phyloP scores from a whole-genome alignment of 352 stramenopile species.

The Pythium brachiatum region DNA sequence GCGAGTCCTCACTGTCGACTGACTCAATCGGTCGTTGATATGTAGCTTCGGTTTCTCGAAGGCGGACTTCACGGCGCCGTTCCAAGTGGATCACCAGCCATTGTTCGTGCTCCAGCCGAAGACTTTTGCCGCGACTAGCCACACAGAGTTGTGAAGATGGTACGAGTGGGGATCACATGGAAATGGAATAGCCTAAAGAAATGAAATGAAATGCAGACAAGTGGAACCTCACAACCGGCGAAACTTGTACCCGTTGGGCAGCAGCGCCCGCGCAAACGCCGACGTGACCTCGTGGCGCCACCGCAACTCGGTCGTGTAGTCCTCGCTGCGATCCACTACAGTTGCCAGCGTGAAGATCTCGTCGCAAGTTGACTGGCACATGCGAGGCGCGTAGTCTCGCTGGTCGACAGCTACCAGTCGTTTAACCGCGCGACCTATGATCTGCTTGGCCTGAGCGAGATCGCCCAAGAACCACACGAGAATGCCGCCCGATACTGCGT shows the following conservation, averaged over 20 bases:
- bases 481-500: not conserved
- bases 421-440: not conserved
- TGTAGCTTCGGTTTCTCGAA: constrained; percentile 28
- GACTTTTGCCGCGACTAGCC: not conserved
- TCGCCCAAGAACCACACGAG: not conserved
- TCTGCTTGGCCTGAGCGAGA: not conserved
- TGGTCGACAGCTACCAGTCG: not conserved
- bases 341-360: not conserved
- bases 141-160: not conserved
- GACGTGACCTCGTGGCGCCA: not conserved
- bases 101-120: constrained; percentile 35
- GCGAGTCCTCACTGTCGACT: too few relatives aligned
- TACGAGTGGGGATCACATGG: too few relatives aligned
- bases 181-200: too few relatives aligned
- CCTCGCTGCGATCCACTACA: not conserved
- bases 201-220: too few relatives aligned
- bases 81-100: constrained; percentile 30
- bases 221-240: not conserved
- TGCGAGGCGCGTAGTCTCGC: not conserved
- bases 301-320: not conserved
- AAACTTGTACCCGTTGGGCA: not conserved
- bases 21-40: constrained; percentile 12
- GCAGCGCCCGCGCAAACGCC: not conserved
- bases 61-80: constrained; percentile 32
- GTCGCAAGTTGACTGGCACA: not conserved